Evolutionary conservation across 192 early-diverging fungal species (phyloP), one percentile per base, ranked within the genome.

Genomic region (Coemansia sp.): DNA sequence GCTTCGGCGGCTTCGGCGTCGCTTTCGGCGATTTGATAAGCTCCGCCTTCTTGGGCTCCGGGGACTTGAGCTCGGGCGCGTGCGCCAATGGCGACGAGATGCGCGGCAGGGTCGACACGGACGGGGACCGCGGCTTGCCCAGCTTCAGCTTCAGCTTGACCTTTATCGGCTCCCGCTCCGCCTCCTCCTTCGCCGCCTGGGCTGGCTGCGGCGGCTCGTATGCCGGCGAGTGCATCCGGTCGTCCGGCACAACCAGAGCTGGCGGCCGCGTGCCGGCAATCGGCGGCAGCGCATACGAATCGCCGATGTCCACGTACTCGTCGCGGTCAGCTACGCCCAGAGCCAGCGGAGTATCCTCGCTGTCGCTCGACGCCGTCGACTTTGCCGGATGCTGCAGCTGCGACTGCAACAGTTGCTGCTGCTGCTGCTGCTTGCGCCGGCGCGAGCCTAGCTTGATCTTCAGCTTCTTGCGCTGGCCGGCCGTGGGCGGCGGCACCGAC

Each of bases 331-430:
- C 28, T 23, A 50, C 25, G 8, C 58, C 31, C 23, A 68, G 56
- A 8, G 61, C 68, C 42, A 78, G 32, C 54, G 75, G 75, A 60
- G 60, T 67, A 25, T 78, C 75, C 58, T 78, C 75, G 65, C 67
- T 70, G 23, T 71, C 75, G 32, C 75, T 78, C 8, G 65, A 68
- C 12, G 49, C 61, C 43, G 45, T 67, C 5, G 64, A 67, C 8
- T 32, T 16, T 40, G 35, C 12, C 3, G 35, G 4, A 16, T 40
- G 5, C n/a, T 40, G 35, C 35, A 16, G 3, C 9, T 40, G 35
- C 35, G 35, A 14, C 14, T n/a, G n/a, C n/a, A n/a, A n/a, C n/a
- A n/a, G n/a, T n/a, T n/a, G n/a, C n/a, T n/a, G n/a, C n/a, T n/a
- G n/a, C n/a, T n/a, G n/a, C n/a, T n/a, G n/a, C n/a, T n/a, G n/a